These are phyloP conservation scores for Metschnikowia aberdeeniae DNA, from an alignment of 805 yeast species.

Conservation along the genomic window DNA sequence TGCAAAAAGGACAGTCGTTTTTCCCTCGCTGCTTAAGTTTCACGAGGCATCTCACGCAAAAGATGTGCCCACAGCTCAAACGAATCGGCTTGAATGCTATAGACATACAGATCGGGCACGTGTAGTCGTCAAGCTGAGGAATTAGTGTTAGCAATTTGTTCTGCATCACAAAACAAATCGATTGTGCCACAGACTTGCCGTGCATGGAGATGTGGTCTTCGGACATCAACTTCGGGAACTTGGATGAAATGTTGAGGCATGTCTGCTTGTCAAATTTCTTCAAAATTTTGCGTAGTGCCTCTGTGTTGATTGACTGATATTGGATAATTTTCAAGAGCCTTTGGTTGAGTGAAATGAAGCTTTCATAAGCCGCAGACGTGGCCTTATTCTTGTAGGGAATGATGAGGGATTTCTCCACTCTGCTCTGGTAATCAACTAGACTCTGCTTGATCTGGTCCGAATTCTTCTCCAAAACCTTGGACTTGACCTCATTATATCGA, in stretches of 20 bases:
- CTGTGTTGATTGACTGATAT: constrained; percentile 57
- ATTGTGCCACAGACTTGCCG: constrained; percentile 49
- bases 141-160: constrained; percentile 50
- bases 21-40: constrained; percentile 58
- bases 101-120: constrained; percentile 68
- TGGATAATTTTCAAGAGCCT: constrained; percentile 53
- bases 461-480: constrained; percentile 42
- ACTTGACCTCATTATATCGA: constrained; percentile 42
- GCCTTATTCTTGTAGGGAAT: constrained; percentile 44
- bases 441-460: constrained; percentile 44
- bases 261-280: constrained; percentile 78
- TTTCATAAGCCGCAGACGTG: constrained; percentile 42
- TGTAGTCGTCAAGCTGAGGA: constrained; percentile 74
- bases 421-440: constrained; percentile 37
- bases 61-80: constrained; percentile 60
- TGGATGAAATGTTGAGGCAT: constrained; percentile 42
- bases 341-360: constrained; percentile 51
- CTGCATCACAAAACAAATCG: constrained; percentile 54
- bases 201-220: constrained; percentile 41
- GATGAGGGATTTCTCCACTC: constrained; percentile 35
- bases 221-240: constrained; percentile 44
- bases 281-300: constrained; percentile 64
- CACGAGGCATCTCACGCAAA: constrained; percentile 69
- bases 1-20: constrained; percentile 66
- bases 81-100: constrained; percentile 71